Percentiles rank a stretch among this genome's conserved stretches.
phyloP scores from a whole-genome alignment of 768 basidiomycete genomes.

The Galerina marginata region DNA sequence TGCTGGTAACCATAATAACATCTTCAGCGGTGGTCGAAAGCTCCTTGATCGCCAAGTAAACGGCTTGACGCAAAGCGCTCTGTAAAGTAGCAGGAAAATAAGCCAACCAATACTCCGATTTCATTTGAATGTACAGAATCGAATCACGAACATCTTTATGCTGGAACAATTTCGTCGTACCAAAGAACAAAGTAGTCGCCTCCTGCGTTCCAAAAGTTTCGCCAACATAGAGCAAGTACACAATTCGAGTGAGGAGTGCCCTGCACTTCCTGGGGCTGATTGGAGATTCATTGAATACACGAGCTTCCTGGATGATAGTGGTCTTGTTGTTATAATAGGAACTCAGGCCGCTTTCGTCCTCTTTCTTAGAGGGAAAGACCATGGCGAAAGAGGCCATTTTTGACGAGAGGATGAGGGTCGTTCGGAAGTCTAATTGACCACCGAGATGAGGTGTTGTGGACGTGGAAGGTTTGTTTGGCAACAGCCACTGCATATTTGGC shows the following conservation, averaged over 20 bases:
- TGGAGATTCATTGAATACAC: constrained; percentile 99
- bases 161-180: constrained; percentile 98
- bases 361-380: constrained; percentile 91
- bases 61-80: constrained; percentile 96
- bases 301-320: constrained; percentile 96
- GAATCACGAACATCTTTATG: constrained; percentile 90
- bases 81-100: constrained; percentile 36
- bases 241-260: constrained; percentile 93
- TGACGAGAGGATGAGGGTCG: constrained; percentile 16
- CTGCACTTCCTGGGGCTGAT: constrained; percentile 98
- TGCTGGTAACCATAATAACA: constrained; percentile 99
- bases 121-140: not conserved
- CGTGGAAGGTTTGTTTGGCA: constrained; percentile 50
- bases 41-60: constrained; percentile 99
- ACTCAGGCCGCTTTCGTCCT: constrained; percentile 93
- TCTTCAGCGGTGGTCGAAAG: constrained; percentile 95
- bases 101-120: constrained; percentile 4
- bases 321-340: constrained; percentile 97
- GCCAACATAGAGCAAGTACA: constrained; percentile 95
- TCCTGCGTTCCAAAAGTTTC: constrained; percentile 95
- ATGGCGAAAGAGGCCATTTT: constrained; percentile 62
- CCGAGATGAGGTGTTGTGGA: constrained; percentile 32
- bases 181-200: constrained; percentile 97
- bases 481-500: constrained; percentile 12
- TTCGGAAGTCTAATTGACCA: constrained; percentile 10